Conservation (phyloP, 352 stramenopile genomes). For the Hyaloperonospora arabidopsidis region DNA sequence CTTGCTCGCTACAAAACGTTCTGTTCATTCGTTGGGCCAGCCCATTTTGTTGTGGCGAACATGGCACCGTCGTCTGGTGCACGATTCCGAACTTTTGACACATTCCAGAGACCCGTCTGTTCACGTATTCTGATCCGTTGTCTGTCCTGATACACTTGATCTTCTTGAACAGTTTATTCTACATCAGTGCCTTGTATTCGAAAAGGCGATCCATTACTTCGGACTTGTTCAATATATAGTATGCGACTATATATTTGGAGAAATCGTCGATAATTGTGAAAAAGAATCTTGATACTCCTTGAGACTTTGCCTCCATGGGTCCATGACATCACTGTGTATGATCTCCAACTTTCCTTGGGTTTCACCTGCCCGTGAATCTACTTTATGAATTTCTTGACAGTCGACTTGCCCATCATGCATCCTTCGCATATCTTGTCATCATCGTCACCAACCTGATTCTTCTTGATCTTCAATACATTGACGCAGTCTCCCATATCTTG, state of each 20-base stretch:
- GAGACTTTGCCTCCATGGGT: constrained; percentile 5
- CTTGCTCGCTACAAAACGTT: too few species aligned
- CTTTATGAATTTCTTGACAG: not conserved
- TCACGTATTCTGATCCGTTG: too few species aligned
- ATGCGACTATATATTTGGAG: constrained; percentile 13
- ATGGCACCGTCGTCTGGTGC: too few species aligned
- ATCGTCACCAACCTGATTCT: not conserved
- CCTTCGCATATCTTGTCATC: not conserved
- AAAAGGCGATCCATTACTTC: constrained; percentile 2
- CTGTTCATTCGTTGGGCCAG: too few species aligned
- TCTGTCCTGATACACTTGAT: too few species aligned
- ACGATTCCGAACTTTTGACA: too few species aligned
- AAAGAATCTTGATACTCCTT: constrained; percentile 3
- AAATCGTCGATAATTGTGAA: constrained; percentile 24
- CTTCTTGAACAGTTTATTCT: too few species aligned
- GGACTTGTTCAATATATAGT: constrained; percentile 21
- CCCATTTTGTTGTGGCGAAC: too few species aligned
- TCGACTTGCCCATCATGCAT: not conserved
- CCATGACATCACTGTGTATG: constrained; percentile 3
- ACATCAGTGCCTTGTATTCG: not conserved
- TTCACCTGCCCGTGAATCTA: not conserved
- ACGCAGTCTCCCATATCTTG: too few species aligned
- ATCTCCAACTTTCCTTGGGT: not conserved
- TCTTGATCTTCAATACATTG: too few species aligned
- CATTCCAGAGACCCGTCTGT: too few species aligned